Percentiles rank a stretch among this genome's conserved stretches.
phyloP scores from a whole-genome alignment of 208 protist species.

The Strigomonas galati region DNA sequence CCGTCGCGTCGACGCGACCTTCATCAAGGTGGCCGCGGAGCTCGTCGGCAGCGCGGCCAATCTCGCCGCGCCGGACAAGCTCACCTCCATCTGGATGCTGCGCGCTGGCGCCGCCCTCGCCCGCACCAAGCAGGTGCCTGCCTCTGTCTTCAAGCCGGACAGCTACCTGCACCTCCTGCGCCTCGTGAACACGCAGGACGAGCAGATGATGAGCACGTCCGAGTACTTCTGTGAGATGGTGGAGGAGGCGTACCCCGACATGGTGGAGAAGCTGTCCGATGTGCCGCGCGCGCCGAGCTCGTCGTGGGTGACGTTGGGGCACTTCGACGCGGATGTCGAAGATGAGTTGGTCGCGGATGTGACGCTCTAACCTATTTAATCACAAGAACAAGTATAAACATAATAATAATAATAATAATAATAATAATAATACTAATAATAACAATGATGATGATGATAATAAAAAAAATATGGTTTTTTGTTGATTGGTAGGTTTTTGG shows the following conservation, averaged over 20 bases:
- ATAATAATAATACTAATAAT: neutral
- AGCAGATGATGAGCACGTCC: constrained; percentile 77
- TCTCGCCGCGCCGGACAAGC: constrained; percentile 62
- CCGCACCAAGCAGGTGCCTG: constrained; percentile 41
- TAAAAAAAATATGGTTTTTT: neutral
- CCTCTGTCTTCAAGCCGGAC: constrained; percentile 43
- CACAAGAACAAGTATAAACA: constrained; percentile 2
- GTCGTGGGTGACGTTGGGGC: constrained; percentile 56
- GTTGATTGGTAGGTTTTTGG: neutral
- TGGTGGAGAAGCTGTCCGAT: constrained; percentile 24
- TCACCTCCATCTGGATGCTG: constrained; percentile 79
- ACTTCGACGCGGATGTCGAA: constrained; percentile 88
- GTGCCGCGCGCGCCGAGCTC: constrained; percentile 52
- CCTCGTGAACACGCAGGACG: constrained; percentile 55
- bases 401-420: neutral
- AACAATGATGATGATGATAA: neutral
- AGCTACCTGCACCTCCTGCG: constrained; percentile 66
- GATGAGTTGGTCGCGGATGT: constrained; percentile 81
- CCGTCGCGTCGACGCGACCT: constrained; percentile 57
- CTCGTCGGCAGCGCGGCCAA: constrained; percentile 47
- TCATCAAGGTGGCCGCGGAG: constrained; percentile 57
- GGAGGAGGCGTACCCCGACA: constrained; percentile 35
- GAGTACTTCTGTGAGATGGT: constrained; percentile 79
- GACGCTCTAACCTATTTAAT: constrained; percentile 35
- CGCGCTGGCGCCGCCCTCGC: constrained; percentile 76